Evolutionary conservation across 116 monocot species (phyloP).

Genomic region (Trichopus zeylanicus): DNA sequence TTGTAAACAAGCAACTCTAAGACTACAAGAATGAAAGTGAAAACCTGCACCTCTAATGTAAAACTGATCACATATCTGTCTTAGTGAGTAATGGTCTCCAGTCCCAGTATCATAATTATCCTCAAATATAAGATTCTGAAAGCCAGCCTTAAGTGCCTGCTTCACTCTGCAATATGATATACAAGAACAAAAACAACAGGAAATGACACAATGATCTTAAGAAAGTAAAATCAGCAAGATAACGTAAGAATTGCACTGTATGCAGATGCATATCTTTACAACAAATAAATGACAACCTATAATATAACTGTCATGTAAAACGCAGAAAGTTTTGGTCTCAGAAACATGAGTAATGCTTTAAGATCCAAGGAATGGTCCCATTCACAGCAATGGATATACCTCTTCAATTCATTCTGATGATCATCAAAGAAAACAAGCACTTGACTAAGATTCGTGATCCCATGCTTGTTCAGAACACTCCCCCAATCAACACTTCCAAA

Average conservation of each 20-base stretch:
- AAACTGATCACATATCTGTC: slow-evolving; percentile 91
- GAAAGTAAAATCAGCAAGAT: too few species aligned
- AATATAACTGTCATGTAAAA: too few species aligned
- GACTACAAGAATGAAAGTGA: too few species aligned
- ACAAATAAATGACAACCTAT: too few species aligned
- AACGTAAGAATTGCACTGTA: too few species aligned
- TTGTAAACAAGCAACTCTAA: too few species aligned
- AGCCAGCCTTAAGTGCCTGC: slow-evolving; percentile 76
- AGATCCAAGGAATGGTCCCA: not conserved
- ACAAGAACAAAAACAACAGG: not conserved
- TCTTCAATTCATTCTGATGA: slow-evolving; percentile 97
- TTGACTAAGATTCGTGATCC: slow-evolving; percentile 54
- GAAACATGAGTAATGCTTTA: too few species aligned
- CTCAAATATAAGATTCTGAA: slow-evolving; percentile 86
- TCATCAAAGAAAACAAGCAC: slow-evolving; percentile 96
- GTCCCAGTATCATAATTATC: slow-evolving; percentile 98
- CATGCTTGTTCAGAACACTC: slow-evolving; percentile 55
- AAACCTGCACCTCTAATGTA: slow-evolving; percentile 98
- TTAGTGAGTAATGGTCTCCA: slow-evolving; percentile 93
- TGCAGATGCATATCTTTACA: too few species aligned
- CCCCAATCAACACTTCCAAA: slow-evolving; percentile 81
- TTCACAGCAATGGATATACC: slow-evolving; percentile 24
- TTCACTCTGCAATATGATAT: slow-evolving; percentile 46
- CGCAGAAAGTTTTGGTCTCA: too few species aligned
- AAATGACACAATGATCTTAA: too few species aligned